Conservation (phyloP, 768 basidiomycete species). For the Hortiboletus campestris region DNA sequence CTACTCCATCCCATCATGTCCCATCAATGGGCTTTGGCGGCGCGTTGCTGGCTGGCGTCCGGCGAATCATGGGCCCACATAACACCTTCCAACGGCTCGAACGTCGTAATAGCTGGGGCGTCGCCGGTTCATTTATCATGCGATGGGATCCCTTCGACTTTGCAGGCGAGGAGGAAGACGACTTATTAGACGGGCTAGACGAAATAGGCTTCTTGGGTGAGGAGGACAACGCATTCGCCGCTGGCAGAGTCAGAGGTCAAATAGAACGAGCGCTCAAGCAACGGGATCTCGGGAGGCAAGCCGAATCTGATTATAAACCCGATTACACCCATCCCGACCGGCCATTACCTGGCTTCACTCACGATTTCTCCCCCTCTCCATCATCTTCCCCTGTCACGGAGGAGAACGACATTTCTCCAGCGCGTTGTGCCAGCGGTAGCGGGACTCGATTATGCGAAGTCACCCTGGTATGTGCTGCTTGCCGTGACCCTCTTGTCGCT, state of each 20-base stretch:
- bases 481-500: conserved; percentile 61
- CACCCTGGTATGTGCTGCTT: conserved; percentile 65
- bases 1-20: conserved; percentile 51
- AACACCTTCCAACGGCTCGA: conserved; percentile 10
- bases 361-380: conserved; percentile 52
- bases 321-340: conserved; percentile 64
- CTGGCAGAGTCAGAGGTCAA: conserved; percentile 17
- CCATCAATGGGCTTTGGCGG: conserved; percentile 68
- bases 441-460: conserved; percentile 32
- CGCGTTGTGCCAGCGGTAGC: conserved; percentile 23
- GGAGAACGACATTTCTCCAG: conserved; percentile 41
- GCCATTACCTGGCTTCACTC: conserved; percentile 62
- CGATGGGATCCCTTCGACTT: conserved; percentile 32
- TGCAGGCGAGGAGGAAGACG: conserved; percentile 9
- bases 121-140: conserved; percentile 29
- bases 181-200: conserved; percentile 14
- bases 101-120: conserved; percentile 20
- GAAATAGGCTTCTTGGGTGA: conserved; percentile 21
- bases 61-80: conserved; percentile 24
- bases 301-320: conserved; percentile 47
- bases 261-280: conserved; percentile 26
- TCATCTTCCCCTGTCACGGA: conserved; percentile 33
- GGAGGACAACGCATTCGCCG: conserved; percentile 2
- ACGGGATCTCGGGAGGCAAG: conserved; percentile 9
- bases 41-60: conserved; percentile 48